Evolutionary conservation across 140 eudicot genomes (phyloP).

Genomic region (Flaveria floridana): DNA sequence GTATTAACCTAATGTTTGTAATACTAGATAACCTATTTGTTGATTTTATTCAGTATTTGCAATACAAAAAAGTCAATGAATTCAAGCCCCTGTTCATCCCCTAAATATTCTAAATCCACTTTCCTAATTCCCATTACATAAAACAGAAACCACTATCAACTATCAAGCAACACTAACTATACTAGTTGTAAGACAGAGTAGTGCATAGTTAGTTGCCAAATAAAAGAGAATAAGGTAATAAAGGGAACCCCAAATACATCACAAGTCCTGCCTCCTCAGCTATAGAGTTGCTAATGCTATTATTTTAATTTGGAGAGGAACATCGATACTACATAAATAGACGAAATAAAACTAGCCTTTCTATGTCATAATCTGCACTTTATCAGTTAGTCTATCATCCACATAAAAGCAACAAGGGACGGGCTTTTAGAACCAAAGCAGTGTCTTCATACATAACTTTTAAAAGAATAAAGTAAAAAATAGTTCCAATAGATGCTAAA

Average conservation of each 20-base stretch:
- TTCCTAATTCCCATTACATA: not conserved
- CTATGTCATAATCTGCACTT: not conserved
- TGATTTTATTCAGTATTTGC: not conserved
- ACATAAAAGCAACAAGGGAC: no score
- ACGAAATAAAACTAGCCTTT: not conserved
- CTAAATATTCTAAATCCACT: not conserved
- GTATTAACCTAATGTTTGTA: not conserved
- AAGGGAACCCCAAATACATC: not conserved
- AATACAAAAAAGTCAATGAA: not conserved
- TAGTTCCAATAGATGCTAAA: no score
- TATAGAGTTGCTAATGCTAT: not conserved
- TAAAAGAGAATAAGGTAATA: not conserved
- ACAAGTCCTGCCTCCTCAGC: not conserved
- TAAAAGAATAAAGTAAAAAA: no score
- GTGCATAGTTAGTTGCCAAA: not conserved
- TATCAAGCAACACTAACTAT: not conserved
- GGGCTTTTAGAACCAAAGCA: no score
- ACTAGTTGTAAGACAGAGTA: not conserved
- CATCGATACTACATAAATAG: not conserved
- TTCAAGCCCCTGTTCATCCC: not conserved
- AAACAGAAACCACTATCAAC: not conserved
- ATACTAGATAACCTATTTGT: not conserved
- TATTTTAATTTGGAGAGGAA: not conserved
- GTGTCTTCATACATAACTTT: no score
- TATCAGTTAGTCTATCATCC: not conserved